Evolutionary conservation across 768 basidiomycete genomes (phyloP), one percentile per base, ranked within the genome.

Genomic region (Fistulinella prunicolor): DNA sequence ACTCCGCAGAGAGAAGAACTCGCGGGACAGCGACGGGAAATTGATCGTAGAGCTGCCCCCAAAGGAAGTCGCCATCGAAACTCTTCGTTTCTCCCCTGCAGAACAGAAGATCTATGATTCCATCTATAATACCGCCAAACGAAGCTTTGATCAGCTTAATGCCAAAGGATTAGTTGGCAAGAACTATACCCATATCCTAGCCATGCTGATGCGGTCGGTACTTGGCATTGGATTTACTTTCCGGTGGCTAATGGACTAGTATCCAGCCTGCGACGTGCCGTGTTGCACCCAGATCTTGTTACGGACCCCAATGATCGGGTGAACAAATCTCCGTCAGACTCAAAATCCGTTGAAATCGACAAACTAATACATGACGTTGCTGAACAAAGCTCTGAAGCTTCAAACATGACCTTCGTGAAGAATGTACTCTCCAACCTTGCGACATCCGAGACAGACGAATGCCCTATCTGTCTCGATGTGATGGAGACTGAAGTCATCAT

Each of bases 101-200:
- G 95, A 98, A 66, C 75, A 85, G 47, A 89, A 82, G 66, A 85
- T 97, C 29, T 98, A 98, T 64, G 85, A 94, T 61, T 86, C 86
- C 7, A 81, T 95, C 44, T 95, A 89, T 65, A 68, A 73, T 45
- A 78, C 85, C 34, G 91, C 83, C 3, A 95, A 93, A 68, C 72
- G 73, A 37, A 80, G 84, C 53, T 97, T 93, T 61, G 85, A 93
- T 44, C 79, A 79, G 46, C 73, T 94, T 17, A 84, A 83, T 53
- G 84, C 83, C 4, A 86, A 86, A 63, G 93, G 94, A 4, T 71
- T 85, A 3, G 72, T 90, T 24, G 80, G 82, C 55, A 88, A 81
- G 62, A 91, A 92, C 57, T 86, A 88, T 64, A 86, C 89, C 17
- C 82, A 90, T 64, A 91, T 94, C 62, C 78, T 97, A 58, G 91